Base-by-base conservation (phyloP, 805 yeast species). In the Candida yuanshanica region DNA sequence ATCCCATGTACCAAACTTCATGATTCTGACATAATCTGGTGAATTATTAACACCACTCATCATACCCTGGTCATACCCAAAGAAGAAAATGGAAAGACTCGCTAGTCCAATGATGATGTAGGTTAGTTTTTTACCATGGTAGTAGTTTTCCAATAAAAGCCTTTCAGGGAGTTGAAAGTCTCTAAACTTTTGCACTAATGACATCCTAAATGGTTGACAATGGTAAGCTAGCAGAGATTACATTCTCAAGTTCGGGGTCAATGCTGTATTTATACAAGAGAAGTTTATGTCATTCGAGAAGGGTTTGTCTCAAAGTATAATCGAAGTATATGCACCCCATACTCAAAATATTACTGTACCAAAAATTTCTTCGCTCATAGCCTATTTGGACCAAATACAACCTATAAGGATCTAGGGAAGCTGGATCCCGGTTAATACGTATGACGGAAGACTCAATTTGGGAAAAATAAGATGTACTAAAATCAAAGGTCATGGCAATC, bases 51-150 rank as follows among this genome's bases (percentile, higher is more conserved):
- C 38, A 27, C 38, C 38, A 20, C 34, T 27, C 38, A 36, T 36
- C 38, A 36, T 36, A 13, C 38, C 38, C 27, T 36, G 38, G n/a
- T 36, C 38, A 20, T 36, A 36, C 26, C 38, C 38, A 20, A 36
- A 36, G 25, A 36, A 36, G 34, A 36, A 36, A n/a, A 36, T 36
- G 4, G 33, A 20, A n/a, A 36, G 20, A 16, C 33, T 27, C 4
- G 38, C 31, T 9, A 36, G 23, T 7, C 24, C 38, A 20, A 36
- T 34, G 10, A 36, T 36, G 20, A 12, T 24, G 20, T 36, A 36
- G 6, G 38, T 25, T 6, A 36, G 34, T 17, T 36, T 36, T 13
- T 27, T 36, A n/a, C 38, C 38, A 27, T 36, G 38, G 24, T 24
- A 31, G 27, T 36, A 20, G 20, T 36, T 36, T 20, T 36, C 38